Percentiles rank a stretch among this genome's conserved stretches.
Evolutionary conservation across 805 yeast genomes (phyloP).

Genomic region (Pichia cabralensis): DNA sequence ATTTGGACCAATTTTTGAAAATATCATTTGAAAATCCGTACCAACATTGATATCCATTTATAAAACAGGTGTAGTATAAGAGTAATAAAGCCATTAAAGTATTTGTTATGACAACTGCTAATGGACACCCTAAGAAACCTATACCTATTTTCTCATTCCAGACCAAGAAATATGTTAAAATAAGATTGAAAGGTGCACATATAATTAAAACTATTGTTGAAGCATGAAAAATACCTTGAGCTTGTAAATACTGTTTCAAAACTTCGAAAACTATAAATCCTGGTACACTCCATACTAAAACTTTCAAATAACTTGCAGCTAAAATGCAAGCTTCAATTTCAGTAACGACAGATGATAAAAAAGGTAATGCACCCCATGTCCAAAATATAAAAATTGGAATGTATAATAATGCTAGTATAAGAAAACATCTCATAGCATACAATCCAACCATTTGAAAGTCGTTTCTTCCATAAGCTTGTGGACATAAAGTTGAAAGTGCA

Average conservation of each 20-base stretch:
- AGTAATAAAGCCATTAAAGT: slow-evolving; percentile 46
- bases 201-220: slow-evolving; percentile 42
- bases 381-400: slow-evolving; percentile 32
- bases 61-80: slow-evolving; percentile 29
- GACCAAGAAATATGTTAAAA: slow-evolving; percentile 39
- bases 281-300: slow-evolving; percentile 43
- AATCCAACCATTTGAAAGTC: slow-evolving; percentile 41
- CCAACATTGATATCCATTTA: slow-evolving; percentile 43
- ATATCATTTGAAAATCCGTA: slow-evolving; percentile 34
- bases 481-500: slow-evolving; percentile 47
- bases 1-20: slow-evolving; percentile 36
- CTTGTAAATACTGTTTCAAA: slow-evolving; percentile 45
- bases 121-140: slow-evolving; percentile 50
- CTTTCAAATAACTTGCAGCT: slow-evolving; percentile 38
- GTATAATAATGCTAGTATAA: slow-evolving; percentile 31
- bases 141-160: slow-evolving; percentile 34
- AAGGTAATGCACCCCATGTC: slow-evolving; percentile 29
- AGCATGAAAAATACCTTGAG: slow-evolving; percentile 49
- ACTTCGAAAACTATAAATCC: slow-evolving; percentile 48
- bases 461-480: slow-evolving; percentile 50
- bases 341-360: slow-evolving; percentile 29
- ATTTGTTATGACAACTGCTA: slow-evolving; percentile 48
- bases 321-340: slow-evolving; percentile 37
- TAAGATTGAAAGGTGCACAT: slow-evolving; percentile 44
- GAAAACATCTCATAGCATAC: slow-evolving; percentile 40